phyloP scores from a whole-genome alignment of 176 grass and related monocot genomes.

The Triticum urartu region DNA sequence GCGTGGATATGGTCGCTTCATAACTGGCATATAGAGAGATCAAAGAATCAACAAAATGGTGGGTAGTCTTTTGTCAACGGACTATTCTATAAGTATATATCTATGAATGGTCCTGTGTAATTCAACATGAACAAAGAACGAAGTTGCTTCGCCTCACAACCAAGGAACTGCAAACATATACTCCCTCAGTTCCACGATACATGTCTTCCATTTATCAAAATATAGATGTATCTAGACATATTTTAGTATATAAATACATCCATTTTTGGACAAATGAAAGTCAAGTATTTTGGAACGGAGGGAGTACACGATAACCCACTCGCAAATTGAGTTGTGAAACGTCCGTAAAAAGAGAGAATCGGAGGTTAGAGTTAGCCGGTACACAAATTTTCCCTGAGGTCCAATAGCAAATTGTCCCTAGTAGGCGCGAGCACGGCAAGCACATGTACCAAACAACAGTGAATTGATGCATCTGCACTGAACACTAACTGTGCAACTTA shows the following conservation, averaged over 20 bases:
- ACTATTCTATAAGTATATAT: not conserved
- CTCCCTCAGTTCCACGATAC: not conserved
- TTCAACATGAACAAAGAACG: not conserved
- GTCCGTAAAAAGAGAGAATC: not conserved
- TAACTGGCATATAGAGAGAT: constrained; percentile 28
- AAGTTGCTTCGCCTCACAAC: not conserved
- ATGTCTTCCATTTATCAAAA: too few species aligned
- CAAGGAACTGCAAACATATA: not conserved
- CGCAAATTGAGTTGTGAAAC: not conserved
- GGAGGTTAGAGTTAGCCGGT: not conserved
- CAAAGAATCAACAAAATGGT: not conserved
- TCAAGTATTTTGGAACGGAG: too few species aligned
- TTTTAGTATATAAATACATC: too few species aligned
- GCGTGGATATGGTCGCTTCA: constrained; percentile 53
- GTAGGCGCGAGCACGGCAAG: not conserved
- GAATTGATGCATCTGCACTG: not conserved
- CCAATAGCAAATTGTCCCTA: not conserved
- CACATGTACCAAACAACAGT: not conserved
- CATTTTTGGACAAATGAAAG: too few species aligned
- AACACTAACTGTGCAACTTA: not conserved
- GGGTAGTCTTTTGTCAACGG: not conserved
- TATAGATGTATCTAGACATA: too few species aligned
- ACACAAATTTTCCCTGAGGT: not conserved
- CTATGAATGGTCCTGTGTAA: not conserved
- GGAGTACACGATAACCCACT: not conserved